Evolutionary conservation across 2,329 filamentous ascomycete genomes (phyloP).

Genomic region (Trichoderma sp.): DNA sequence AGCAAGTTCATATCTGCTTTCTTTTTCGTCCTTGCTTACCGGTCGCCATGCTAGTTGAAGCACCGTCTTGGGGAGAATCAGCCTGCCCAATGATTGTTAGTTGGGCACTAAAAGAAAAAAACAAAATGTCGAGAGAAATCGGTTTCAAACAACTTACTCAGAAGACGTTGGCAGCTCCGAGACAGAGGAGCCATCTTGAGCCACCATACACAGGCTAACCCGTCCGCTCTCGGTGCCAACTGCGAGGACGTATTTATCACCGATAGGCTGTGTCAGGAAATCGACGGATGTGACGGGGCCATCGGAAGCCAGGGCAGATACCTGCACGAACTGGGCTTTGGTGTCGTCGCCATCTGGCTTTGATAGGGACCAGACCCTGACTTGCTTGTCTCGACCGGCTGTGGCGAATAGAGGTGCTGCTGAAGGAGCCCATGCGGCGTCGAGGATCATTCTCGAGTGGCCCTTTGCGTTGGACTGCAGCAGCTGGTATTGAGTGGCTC

Average conservation of each 20-base stretch:
- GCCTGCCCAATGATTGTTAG: slow-evolving; percentile 26
- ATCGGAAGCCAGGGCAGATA: slow-evolving; percentile 51
- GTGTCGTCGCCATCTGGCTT: slow-evolving; percentile 30
- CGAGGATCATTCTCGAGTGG: slow-evolving; percentile 88
- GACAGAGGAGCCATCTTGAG: slow-evolving; percentile 37
- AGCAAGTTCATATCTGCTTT: slow-evolving; percentile 41
- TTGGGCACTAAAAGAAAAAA: background rate
- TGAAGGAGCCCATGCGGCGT: slow-evolving; percentile 75
- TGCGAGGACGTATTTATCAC: slow-evolving; percentile 44
- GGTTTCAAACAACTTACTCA: slow-evolving; percentile 36
- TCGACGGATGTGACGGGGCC: slow-evolving; percentile 69
- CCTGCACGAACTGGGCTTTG: slow-evolving; percentile 48
- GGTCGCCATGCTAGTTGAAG: slow-evolving; percentile 70
- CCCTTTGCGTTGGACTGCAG: slow-evolving; percentile 72
- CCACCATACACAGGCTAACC: slow-evolving; percentile 44
- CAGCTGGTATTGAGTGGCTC: slow-evolving; percentile 50
- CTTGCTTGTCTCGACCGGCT: slow-evolving; percentile 81
- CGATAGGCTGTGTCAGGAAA: slow-evolving; percentile 46
- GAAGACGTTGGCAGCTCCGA: slow-evolving; percentile 34
- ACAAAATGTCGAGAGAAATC: background rate
- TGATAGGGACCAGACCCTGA: slow-evolving; percentile 63
- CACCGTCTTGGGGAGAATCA: slow-evolving; percentile 58
- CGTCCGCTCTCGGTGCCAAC: slow-evolving; percentile 56
- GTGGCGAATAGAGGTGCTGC: slow-evolving; percentile 67
- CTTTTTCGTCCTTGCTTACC: slow-evolving; percentile 27